phyloP scores from a whole-genome alignment of 495 filamentous ascomycete species.

The Penicillium fimorum region DNA sequence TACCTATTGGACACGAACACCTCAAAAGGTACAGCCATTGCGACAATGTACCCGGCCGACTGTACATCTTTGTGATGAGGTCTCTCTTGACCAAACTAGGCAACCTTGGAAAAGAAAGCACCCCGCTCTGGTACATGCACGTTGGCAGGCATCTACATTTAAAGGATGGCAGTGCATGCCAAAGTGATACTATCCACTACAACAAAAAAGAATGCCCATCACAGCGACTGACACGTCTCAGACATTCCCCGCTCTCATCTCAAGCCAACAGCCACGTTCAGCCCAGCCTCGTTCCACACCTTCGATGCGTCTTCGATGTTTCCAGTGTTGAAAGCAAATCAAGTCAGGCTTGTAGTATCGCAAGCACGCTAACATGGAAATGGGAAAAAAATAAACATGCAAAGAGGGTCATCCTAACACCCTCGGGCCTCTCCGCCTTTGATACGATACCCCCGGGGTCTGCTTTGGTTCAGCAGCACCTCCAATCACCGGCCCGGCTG shows the following conservation, averaged over 20 bases:
- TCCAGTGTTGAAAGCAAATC: constrained; percentile 1
- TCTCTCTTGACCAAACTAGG: neutral
- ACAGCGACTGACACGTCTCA: constrained; percentile 13
- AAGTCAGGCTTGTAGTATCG: constrained; percentile 12
- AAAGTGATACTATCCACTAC: constrained; percentile 3
- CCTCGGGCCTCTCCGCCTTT: constrained; percentile 13
- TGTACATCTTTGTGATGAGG: neutral
- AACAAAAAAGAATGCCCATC: constrained; percentile 1
- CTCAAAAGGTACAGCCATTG: neutral
- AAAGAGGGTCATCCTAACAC: constrained; percentile 24
- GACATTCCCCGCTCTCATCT: constrained; percentile 7
- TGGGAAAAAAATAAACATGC: constrained; percentile 7
- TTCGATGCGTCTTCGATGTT: constrained; percentile 45
- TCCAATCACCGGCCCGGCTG: neutral
- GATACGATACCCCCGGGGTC: constrained; percentile 16
- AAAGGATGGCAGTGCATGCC: neutral
- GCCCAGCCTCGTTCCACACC: constrained; percentile 24
- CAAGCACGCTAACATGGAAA: constrained; percentile 4
- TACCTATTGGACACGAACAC: neutral
- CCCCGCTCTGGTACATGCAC: constrained; percentile 3
- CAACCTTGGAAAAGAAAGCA: neutral
- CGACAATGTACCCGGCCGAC: neutral
- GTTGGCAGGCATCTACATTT: neutral
- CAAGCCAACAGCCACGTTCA: constrained; percentile 20
- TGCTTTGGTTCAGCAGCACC: neutral